Evolutionary conservation across 2,329 filamentous ascomycete genomes (phyloP).

Genomic region (Didymellaceae sp.): DNA sequence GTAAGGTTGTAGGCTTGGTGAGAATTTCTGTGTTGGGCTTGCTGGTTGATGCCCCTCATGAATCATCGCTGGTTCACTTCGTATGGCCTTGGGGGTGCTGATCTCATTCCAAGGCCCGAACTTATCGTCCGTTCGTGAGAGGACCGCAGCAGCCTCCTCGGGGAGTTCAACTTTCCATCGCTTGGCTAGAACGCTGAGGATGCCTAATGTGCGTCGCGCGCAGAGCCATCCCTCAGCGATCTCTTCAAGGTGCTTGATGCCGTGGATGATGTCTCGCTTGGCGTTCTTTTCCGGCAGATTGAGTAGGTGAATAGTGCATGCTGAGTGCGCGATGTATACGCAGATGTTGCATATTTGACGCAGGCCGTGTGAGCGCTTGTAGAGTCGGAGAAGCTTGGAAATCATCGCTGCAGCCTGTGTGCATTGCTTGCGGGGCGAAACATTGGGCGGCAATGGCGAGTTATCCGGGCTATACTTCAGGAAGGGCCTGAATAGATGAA

Average conservation of each 20-base stretch:
- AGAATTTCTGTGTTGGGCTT: slow-evolving; percentile 28
- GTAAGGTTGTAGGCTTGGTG: slow-evolving; percentile 40
- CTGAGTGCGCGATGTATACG: slow-evolving; percentile 93
- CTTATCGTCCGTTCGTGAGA: slow-evolving; percentile 79
- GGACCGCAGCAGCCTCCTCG: slow-evolving; percentile 76
- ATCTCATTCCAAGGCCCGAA: slow-evolving; percentile 68
- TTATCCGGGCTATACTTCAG: slow-evolving; percentile 83
- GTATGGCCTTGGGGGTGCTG: slow-evolving; percentile 33
- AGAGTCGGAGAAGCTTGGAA: slow-evolving; percentile 91
- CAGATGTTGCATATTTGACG: slow-evolving; percentile 96
- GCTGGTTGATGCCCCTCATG: slow-evolving; percentile 23
- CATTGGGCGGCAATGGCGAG: slow-evolving; percentile 83
- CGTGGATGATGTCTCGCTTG: slow-evolving; percentile 85
- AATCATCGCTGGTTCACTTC: slow-evolving; percentile 24
- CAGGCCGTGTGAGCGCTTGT: slow-evolving; percentile 89
- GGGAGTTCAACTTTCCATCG: slow-evolving; percentile 91
- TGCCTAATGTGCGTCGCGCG: slow-evolving; percentile 81
- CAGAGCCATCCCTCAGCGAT: slow-evolving; percentile 96
- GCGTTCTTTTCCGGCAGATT: slow-evolving; percentile 94
- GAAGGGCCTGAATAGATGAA: slow-evolving; percentile 94
- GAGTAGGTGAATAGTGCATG: slow-evolving; percentile 91
- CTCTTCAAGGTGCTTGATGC: slow-evolving; percentile 89
- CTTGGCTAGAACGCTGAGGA: slow-evolving; percentile 82
- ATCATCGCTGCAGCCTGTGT: slow-evolving; percentile 88
- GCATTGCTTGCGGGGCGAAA: slow-evolving; percentile 89